A percentile compares a stretch with the other conserved stretches of the same genome.
phyloP scores from a whole-genome alignment of 768 basidiomycete genomes.

The Lactarius deliciosus region DNA sequence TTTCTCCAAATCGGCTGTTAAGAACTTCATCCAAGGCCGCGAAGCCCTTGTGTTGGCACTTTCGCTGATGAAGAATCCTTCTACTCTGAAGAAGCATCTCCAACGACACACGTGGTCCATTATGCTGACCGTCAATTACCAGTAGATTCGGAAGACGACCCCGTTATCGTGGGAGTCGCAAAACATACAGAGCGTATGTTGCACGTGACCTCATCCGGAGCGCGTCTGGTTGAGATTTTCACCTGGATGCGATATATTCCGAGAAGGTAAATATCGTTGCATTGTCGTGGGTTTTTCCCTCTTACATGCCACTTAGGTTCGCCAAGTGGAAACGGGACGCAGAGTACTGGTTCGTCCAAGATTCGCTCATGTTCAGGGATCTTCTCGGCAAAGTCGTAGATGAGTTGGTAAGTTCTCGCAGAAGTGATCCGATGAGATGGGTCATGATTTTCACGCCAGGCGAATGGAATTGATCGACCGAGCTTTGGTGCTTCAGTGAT shows the following conservation, averaged over 20 bases:
- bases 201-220: background rate
- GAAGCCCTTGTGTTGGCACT: conserved; percentile 32
- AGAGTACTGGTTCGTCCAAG: conserved; percentile 13
- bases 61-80: conserved; percentile 35
- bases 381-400: conserved; percentile 1
- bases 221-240: background rate
- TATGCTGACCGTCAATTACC: conserved; percentile 31
- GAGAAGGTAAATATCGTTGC: background rate
- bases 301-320: background rate
- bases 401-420: background rate
- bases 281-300: background rate
- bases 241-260: conserved; percentile 7
- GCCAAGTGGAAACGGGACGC: conserved; percentile 23
- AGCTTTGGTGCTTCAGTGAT: conserved; percentile 14
- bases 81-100: conserved; percentile 32
- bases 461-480: conserved; percentile 2
- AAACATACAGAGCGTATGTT: background rate
- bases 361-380: conserved; percentile 12
- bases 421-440: background rate
- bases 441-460: background rate
- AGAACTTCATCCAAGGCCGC: conserved; percentile 34
- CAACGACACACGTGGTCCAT: conserved; percentile 23
- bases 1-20: conserved; percentile 34
- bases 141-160: conserved; percentile 22
- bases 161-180: background rate